phyloP scores from a whole-genome alignment of 2,329 filamentous ascomycete species.

The Emergomyces africanus region DNA sequence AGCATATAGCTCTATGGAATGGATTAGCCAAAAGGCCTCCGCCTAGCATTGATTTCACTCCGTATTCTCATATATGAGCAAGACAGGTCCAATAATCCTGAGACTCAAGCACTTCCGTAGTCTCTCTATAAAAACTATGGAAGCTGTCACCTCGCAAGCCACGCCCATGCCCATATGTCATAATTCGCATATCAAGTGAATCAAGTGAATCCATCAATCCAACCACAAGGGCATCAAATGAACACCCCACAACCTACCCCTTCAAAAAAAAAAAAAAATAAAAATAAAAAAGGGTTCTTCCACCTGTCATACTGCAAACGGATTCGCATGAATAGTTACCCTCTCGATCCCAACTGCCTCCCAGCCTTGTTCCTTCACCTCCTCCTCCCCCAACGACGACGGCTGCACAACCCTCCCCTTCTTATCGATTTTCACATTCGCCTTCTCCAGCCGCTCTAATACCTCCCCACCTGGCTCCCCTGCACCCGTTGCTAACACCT shows the following conservation, averaged over 20 bases:
- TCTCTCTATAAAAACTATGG: not conserved
- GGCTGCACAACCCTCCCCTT: slow-evolving; percentile 44
- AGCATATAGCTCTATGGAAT: not conserved
- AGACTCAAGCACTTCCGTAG: not conserved
- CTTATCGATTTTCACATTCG: slow-evolving; percentile 50
- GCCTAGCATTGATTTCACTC: not conserved
- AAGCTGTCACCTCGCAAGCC: not conserved
- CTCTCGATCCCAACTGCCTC: slow-evolving; percentile 43
- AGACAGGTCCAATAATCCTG: not conserved
- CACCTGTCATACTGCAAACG: slow-evolving; percentile 41
- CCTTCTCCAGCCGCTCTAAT: slow-evolving; percentile 40
- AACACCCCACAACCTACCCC: not conserved
- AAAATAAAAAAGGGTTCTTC: too few species aligned
- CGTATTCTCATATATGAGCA: not conserved
- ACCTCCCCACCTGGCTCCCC: slow-evolving; percentile 34
- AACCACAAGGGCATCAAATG: not conserved
- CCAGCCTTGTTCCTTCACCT: slow-evolving; percentile 23
- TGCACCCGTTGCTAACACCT: slow-evolving; percentile 40
- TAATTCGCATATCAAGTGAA: not conserved
- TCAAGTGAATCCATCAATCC: too few species aligned
- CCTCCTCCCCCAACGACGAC: slow-evolving; percentile 18
- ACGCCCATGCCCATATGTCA: not conserved
- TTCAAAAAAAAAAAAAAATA: not conserved
- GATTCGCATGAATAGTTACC: slow-evolving; percentile 52
- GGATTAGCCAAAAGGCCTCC: not conserved